Base-by-base conservation (phyloP, 1,139 yeast species). In the Suhomyces bokatorum region DNA sequence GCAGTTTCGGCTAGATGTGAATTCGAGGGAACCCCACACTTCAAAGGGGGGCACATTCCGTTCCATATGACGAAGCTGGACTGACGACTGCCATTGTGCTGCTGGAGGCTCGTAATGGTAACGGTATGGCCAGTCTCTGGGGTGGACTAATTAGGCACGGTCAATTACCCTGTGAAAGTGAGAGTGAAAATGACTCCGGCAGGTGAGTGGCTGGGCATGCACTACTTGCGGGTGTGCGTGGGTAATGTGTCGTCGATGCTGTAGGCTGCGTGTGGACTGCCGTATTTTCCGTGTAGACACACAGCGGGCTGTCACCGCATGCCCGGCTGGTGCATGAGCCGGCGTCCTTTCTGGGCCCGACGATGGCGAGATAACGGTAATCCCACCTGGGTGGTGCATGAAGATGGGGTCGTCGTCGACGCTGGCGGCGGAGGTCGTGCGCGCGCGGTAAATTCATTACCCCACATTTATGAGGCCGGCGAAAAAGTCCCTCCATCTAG, bases 11-110 rank as follows among this genome's bases (percentile, higher is more conserved):
- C 36, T 34, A 34, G 28, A 10, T 4, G 30, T 28, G n/a, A 22
- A 12, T 24, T n/a, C 15, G 15, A 20, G 26, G 24, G 36, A 20
- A 34, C 36, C 36, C 36, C 36, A 34, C 36, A 34, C 17, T 27
- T 34, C 36, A 34, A 34, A 27, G 24, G 36, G 36, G 36, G 36
- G 36, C 36, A 34, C 36, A 34, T 34, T 34, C 36, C 36, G 28
- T 34, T 34, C 36, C 29, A 34, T 10, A n/a, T 16, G 13, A n/a
- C n/a, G 29, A 20, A 20, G 24, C 8, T 20, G 24, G 8, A 7
- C 24, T 20, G 24, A 20, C 24, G 24, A 20, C 24, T 20, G 29
- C 29, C 29, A 26, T 26, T 26, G 29, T 26, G n/a, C 29, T n/a
- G n/a, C 6, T 26, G 12, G 6, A 11, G 29, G 29, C 29, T 26